Evolutionary conservation across 805 yeast species (phyloP), one percentile per base, ranked within the genome.

Genomic region (Candida xyloterini): DNA sequence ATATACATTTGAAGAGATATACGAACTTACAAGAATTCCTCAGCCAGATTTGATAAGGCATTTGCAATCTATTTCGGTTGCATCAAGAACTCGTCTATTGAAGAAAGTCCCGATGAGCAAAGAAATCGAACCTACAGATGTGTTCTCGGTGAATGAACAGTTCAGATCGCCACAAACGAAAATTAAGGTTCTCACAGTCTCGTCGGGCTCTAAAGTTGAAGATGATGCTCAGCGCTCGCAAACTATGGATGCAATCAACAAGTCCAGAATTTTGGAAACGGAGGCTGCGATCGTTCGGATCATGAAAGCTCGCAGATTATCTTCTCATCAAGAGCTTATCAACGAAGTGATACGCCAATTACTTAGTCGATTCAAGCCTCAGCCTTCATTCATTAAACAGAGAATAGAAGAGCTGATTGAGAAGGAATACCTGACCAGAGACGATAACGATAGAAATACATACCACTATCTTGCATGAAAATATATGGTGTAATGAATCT

Each of bases 201-300:
- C 81, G 1, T 59, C 71, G 14, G 49, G 64, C 1, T 58, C 64
- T 7, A 72, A 68, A 37, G 56, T 63, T 3, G 87, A 77, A 45
- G 71, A 70, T 32, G 83, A 77, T 26, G 63, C 66, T 11, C 85
- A 80, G 48, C 61, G 73, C 9, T 63, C 65, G 13, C 71, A 71
- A 38, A 81, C 85, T 0, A 63, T 79, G 57, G 71, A 71, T n/a
- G 63, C 68, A 26, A 67, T 87, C 22, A 71, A 73, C 27, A 81
- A 76, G 49, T 78, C 87, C 4, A 70, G 95, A 42, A 71, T 77
- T 43, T 70, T 72, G 40, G 85, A 81, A 53, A 67, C 84, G 2
- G 93, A 86, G 56, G 95, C 96, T 1, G 93, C 95, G 0, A 74
- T 89, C 40, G 95, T 89, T 5, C 71, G 96, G 36, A 78, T 82